Evolutionary conservation across 2,329 filamentous ascomycete genomes (phyloP).

Genomic region (Aspergillus terreus): DNA sequence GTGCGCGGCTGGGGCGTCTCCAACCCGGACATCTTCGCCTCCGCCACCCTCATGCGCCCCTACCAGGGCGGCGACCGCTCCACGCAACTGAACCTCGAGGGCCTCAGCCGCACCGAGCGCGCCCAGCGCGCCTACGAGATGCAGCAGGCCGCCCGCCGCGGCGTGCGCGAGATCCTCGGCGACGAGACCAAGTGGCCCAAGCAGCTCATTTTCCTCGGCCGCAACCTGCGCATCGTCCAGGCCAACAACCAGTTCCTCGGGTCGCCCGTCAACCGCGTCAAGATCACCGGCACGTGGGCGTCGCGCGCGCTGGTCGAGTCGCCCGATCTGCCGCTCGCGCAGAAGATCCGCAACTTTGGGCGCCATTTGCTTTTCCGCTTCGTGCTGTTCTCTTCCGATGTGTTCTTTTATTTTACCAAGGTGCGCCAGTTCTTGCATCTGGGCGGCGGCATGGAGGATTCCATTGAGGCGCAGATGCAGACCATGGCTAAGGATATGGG

Average conservation of each 20-base stretch:
- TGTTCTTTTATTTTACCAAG: conserved; percentile 79
- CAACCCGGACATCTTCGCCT: conserved; percentile 86
- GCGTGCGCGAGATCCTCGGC: conserved; percentile 73
- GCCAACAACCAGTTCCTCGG: conserved; percentile 90
- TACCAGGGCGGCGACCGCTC: conserved; percentile 79
- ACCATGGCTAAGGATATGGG: conserved; percentile 87
- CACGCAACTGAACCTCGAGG: conserved; percentile 55
- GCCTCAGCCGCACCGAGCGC: conserved; percentile 52
- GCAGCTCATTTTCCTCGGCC: conserved; percentile 86
- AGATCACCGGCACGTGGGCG: conserved; percentile 91
- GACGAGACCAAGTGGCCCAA: conserved; percentile 87
- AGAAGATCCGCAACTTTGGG: conserved; percentile 67
- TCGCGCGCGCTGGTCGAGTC: conserved; percentile 77
- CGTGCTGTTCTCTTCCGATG: conserved; percentile 71
- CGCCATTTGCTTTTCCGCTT: conserved; percentile 77
- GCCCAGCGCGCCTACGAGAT: conserved; percentile 69
- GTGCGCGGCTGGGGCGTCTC: conserved; percentile 81
- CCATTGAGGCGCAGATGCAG: conserved; percentile 83
- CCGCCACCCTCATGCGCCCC: conserved; percentile 81
- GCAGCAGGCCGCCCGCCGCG: conserved; percentile 67
- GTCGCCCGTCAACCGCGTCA: conserved; percentile 83
- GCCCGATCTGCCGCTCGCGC: conserved; percentile 57
- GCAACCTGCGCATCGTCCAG: conserved; percentile 90
- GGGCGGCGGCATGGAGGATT: conserved; percentile 88
- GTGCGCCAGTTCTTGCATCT: conserved; percentile 71